Evolutionary conservation across 805 yeast species (phyloP).

Genomic region (Wickerhamomyces subpelliculosus): DNA sequence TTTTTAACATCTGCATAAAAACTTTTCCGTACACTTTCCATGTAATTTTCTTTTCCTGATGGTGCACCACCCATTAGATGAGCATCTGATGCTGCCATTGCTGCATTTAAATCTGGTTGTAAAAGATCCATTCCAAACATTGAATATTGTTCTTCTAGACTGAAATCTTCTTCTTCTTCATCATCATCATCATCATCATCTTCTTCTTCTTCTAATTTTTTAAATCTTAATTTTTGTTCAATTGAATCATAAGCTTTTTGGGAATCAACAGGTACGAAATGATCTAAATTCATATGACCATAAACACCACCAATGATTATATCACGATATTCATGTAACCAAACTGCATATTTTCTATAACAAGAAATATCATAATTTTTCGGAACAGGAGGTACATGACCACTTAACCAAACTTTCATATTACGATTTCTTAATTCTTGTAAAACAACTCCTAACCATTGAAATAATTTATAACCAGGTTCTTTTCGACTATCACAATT

Average conservation of each 20-base stretch:
- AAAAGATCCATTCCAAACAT: constrained; percentile 14
- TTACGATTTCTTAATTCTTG: constrained; percentile 65
- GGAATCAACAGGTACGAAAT: constrained; percentile 72
- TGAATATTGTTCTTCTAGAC: constrained; percentile 19
- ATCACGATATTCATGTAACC: constrained; percentile 81
- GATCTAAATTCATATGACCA: constrained; percentile 90
- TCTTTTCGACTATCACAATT: constrained; percentile 65
- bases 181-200: constrained; percentile 18
- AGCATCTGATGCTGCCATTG: constrained; percentile 28
- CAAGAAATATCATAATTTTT: constrained; percentile 73
- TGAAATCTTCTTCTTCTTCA: constrained; percentile 17
- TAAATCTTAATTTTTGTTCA: constrained; percentile 10
- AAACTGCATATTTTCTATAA: constrained; percentile 65
- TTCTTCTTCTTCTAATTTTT: constrained; percentile 24
- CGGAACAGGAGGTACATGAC: constrained; percentile 84
- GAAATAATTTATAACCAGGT: constrained; percentile 72
- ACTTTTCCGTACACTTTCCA: constrained; percentile 48
- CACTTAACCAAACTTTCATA: constrained; percentile 82
- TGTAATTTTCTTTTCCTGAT: constrained; percentile 54
- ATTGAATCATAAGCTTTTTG: constrained; percentile 51
- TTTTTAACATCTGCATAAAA: constrained; percentile 35
- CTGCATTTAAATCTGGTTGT: constrained; percentile 17
- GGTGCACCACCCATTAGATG: constrained; percentile 59
- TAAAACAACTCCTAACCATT: constrained; percentile 72
- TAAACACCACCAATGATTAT: constrained; percentile 75